phyloP scores from a whole-genome alignment of 768 basidiomycete species.

The Calvatia gigantea region DNA sequence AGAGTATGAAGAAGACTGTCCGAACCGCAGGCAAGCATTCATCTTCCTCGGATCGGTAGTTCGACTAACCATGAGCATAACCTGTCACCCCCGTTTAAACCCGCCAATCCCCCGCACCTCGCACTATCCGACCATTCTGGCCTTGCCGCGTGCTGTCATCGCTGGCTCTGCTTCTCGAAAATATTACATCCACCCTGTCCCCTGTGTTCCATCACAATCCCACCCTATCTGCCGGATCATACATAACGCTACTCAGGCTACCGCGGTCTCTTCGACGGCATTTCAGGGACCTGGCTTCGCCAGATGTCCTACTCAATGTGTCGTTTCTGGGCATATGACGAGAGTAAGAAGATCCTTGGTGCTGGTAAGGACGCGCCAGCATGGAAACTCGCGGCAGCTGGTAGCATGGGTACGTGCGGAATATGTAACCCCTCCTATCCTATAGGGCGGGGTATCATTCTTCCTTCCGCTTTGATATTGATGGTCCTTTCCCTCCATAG shows the following conservation, averaged over 20 bases:
- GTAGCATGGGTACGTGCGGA: slow-evolving; percentile 74
- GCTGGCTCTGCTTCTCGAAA: background rate
- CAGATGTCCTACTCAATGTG: slow-evolving; percentile 93
- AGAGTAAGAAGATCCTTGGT: slow-evolving; percentile 80
- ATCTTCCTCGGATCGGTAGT: slow-evolving; percentile 29
- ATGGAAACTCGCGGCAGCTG: slow-evolving; percentile 79
- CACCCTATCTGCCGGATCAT: background rate
- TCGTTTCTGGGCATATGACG: slow-evolving; percentile 92
- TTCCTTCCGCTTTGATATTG: slow-evolving; percentile 11
- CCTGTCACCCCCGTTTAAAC: background rate
- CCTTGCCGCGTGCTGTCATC: slow-evolving; percentile 16
- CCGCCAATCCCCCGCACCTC: background rate
- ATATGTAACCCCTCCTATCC: background rate
- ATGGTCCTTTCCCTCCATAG: slow-evolving; percentile 30
- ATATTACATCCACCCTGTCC: background rate
- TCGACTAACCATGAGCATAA: background rate
- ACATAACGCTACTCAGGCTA: slow-evolving; percentile 35
- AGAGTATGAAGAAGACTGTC: slow-evolving; percentile 79
- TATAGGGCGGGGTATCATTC: background rate
- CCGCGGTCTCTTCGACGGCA: slow-evolving; percentile 81
- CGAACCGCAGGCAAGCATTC: slow-evolving; percentile 59
- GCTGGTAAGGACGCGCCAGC: slow-evolving; percentile 70
- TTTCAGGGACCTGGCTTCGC: slow-evolving; percentile 83
- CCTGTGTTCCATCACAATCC: background rate
- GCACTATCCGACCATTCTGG: slow-evolving; percentile 30